Evolutionary conservation across 768 basidiomycete species (phyloP).

Genomic region (Suillus americanus): DNA sequence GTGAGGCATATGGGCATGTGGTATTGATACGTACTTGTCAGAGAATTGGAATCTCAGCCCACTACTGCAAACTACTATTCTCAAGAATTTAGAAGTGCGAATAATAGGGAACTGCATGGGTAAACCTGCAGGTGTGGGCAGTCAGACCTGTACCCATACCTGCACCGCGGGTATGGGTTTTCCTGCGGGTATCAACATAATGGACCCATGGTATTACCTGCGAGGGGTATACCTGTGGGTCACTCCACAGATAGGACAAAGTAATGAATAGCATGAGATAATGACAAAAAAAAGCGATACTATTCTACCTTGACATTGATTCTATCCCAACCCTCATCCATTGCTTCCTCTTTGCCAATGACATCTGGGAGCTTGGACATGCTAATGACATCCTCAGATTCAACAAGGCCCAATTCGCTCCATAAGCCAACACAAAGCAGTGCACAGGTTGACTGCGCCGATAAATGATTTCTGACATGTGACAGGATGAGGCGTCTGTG

Average conservation of each 20-base stretch:
- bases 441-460: too few species aligned
- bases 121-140: not conserved
- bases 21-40: too few species aligned
- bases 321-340: not conserved
- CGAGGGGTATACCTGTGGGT: not conserved
- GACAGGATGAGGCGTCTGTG: too few species aligned
- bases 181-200: not conserved
- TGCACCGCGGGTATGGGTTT: not conserved
- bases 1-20: too few species aligned
- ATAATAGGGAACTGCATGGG: conserved; percentile 41
- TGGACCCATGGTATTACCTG: not conserved
- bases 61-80: too few species aligned
- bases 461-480: too few species aligned
- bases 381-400: too few species aligned
- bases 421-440: too few species aligned
- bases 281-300: not conserved
- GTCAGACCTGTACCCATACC: not conserved
- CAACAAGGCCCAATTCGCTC: too few species aligned
- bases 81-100: too few species aligned
- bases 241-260: not conserved
- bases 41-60: too few species aligned
- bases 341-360: not conserved
- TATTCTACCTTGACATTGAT: not conserved
- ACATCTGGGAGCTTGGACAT: too few species aligned
- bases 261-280: not conserved